Evolutionary conservation across 2,329 filamentous ascomycete species (phyloP).

Genomic region (Ambrosiella beaveri): DNA sequence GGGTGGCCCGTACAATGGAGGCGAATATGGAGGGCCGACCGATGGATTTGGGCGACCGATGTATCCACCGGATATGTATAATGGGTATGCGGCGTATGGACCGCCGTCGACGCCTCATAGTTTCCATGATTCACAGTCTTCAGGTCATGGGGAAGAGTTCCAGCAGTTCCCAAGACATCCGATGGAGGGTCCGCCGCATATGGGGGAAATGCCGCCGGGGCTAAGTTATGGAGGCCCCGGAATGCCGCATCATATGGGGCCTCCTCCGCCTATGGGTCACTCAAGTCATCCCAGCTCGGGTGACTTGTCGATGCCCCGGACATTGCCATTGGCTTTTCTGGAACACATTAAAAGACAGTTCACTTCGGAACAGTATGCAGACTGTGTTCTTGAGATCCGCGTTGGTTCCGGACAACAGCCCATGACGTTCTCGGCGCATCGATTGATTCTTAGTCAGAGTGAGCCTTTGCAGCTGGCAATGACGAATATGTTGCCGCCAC

Average conservation of each 20-base stretch:
- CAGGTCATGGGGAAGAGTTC: slow-evolving; percentile 28
- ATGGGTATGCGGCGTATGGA: slow-evolving; percentile 20
- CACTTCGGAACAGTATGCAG: slow-evolving; percentile 22
- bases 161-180: slow-evolving; percentile 8
- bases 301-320: background rate
- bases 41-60: slow-evolving; percentile 23
- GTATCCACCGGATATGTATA: slow-evolving; percentile 9
- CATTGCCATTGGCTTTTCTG: background rate
- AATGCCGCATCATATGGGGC: slow-evolving; percentile 13
- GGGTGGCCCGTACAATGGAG: slow-evolving; percentile 8
- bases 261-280: slow-evolving; percentile 17
- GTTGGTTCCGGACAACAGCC: slow-evolving; percentile 21
- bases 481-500: slow-evolving; percentile 19
- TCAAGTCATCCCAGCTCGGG: background rate
- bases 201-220: slow-evolving; percentile 12
- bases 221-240: background rate
- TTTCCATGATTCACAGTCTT: slow-evolving; percentile 44
- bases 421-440: slow-evolving; percentile 34
- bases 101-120: slow-evolving; percentile 39
- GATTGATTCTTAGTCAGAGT: slow-evolving; percentile 38
- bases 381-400: slow-evolving; percentile 27
- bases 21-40: slow-evolving; percentile 18
- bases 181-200: slow-evolving; percentile 16
- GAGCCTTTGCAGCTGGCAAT: slow-evolving; percentile 18
- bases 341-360: slow-evolving; percentile 20